Base-by-base conservation (phyloP, 768 basidiomycete species). In the Lactarius indigo region DNA sequence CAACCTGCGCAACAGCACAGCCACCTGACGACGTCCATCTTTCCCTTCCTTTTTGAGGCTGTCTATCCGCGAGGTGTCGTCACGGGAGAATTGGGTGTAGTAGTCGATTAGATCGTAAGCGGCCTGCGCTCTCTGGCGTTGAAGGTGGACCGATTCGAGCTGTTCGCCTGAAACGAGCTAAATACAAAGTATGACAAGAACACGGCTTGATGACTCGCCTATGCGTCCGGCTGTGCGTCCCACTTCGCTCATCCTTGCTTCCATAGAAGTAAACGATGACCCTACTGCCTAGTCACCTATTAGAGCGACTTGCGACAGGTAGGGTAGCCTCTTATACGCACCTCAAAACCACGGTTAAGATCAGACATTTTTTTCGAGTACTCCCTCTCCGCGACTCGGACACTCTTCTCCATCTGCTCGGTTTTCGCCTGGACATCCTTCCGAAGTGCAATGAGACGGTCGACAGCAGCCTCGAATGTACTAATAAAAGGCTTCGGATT, bases 331-430 rank as follows among this genome's bases (percentile, higher is more conserved):
- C 23, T 18, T 5, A 18, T 65, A 76, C 85, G 57, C 73, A 94
- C 96, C 81, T 99, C 96, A 72, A 98, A 98, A 1, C 94, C 94
- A 59, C 87, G 87, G 74, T 94, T 94, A 28, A 98, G 81, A 63
- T 98, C 96, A n/a, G 83, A 80, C 85, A 98, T 91, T 76, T 92
- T 92, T 80, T 90, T 92, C 2, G 93, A 91, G 77, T 98, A 99
- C 71, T 97, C 95, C 68, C 94, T 79, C 77, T 98, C 96, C 2
- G 94, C 88, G 0, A 89, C 83, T 56, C 89, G 81, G 17, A 98
- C 96, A 70, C 87, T 89, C 79, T 91, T 92, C 80, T 98, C 96
- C 81, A 96, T 89, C 73, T 91, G 89, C 75, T 94, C 91, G 0
- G 94, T 96, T 77, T 90, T 90, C 28, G 86, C 79, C 69, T 98